Evolutionary conservation across 2,329 filamentous ascomycete species (phyloP).

Genomic region (Colletotrichum shisoi): DNA sequence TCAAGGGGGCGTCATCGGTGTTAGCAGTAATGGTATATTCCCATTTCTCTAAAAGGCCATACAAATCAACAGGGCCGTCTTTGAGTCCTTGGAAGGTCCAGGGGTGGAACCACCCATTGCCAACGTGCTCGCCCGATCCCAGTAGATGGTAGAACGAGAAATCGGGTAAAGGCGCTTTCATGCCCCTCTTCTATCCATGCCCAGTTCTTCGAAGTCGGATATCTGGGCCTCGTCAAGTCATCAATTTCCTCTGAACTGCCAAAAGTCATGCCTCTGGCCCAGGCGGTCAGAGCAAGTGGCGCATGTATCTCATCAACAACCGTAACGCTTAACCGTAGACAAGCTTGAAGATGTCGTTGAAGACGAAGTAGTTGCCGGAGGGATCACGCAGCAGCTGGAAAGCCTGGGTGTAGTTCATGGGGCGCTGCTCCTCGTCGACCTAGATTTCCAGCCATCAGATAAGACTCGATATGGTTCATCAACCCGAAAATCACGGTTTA

Average conservation of each 20-base stretch:
- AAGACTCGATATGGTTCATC: neutral
- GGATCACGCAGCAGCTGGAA: constrained; percentile 83
- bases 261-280: constrained; percentile 5
- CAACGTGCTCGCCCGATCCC: constrained; percentile 16
- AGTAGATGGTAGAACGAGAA: constrained; percentile 14
- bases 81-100: constrained; percentile 8
- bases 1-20: constrained; percentile 16
- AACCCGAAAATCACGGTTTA: constrained; percentile 19
- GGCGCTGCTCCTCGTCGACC: constrained; percentile 85
- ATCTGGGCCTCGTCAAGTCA: constrained; percentile 19
- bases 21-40: constrained; percentile 7
- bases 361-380: constrained; percentile 78
- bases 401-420: constrained; percentile 89
- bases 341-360: constrained; percentile 95
- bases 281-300: neutral
- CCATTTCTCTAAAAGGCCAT: constrained; percentile 11
- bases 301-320: neutral
- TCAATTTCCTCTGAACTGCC: constrained; percentile 11
- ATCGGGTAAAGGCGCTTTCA: neutral
- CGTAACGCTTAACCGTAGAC: constrained; percentile 66
- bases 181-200: constrained; percentile 16
- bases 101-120: constrained; percentile 9
- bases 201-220: constrained; percentile 14
- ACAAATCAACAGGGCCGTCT: constrained; percentile 2
- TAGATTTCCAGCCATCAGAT: constrained; percentile 48